phyloP scores from a whole-genome alignment of 2,329 filamentous ascomycete species.

The Didymella arachidicola region DNA sequence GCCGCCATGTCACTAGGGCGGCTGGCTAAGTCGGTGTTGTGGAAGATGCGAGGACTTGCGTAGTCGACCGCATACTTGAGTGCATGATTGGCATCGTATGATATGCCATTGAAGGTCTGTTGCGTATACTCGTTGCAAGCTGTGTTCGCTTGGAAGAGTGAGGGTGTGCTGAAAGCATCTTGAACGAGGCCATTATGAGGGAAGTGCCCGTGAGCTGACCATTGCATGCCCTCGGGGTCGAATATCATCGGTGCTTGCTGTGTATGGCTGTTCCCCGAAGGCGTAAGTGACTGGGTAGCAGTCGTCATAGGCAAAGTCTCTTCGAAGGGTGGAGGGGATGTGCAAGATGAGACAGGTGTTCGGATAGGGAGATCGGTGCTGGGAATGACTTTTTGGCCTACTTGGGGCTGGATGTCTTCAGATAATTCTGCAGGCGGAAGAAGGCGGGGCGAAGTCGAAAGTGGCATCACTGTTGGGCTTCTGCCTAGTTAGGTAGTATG shows the following conservation, averaged over 20 bases:
- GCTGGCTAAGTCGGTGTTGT: conserved; percentile 23
- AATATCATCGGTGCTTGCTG: conserved; percentile 26
- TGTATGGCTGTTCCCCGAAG: conserved; percentile 11
- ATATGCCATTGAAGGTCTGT: conserved; percentile 26
- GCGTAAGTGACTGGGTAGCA: conserved; percentile 21
- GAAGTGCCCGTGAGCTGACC: conserved; percentile 29
- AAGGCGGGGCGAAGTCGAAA: conserved; percentile 38
- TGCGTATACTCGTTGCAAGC: conserved; percentile 26
- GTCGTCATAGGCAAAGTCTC: conserved; percentile 27
- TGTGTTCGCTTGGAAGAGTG: conserved; percentile 20
- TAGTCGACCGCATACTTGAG: conserved; percentile 30
- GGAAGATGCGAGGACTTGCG: conserved; percentile 36
- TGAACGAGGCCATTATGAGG: conserved; percentile 22
- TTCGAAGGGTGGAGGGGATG: conserved; percentile 21
- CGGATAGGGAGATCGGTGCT: conserved; percentile 31
- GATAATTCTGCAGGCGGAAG: conserved; percentile 33
- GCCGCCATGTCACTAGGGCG: conserved; percentile 26
- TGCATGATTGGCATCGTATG: conserved; percentile 35
- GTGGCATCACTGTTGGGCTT: conserved; percentile 44
- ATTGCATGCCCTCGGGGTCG: conserved; percentile 30
- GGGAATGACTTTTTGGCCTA: conserved; percentile 28
- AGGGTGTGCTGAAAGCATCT: conserved; percentile 24
- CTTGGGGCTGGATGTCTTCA: conserved; percentile 26
- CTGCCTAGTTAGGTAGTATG: conserved; percentile 25
- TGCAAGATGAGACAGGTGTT: conserved; percentile 22